phyloP scores from a whole-genome alignment of 139 green algal genomes.

The Coelastrella sp. region DNA sequence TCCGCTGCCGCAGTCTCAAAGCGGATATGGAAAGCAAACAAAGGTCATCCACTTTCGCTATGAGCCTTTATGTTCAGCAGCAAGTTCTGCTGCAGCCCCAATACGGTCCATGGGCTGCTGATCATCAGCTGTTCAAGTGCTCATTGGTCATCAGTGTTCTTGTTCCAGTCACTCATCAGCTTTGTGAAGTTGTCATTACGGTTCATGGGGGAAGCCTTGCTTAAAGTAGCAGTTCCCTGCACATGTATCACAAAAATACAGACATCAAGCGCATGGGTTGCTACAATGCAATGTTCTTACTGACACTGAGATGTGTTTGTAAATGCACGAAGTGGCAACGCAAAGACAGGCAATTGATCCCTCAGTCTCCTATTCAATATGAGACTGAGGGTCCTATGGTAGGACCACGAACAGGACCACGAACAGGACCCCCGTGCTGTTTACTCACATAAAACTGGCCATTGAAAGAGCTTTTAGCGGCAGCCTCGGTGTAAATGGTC shows the following conservation, averaged over 20 bases:
- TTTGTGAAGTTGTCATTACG: conserved; percentile 66
- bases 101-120: neutral
- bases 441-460: conserved; percentile 40
- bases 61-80: too few relatives aligned
- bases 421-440: neutral
- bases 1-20: too few relatives aligned
- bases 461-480: conserved; percentile 57
- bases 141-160: conserved; percentile 55
- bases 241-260: neutral
- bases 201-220: conserved; percentile 46
- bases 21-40: too few relatives aligned
- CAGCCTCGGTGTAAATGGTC: conserved; percentile 65
- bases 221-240: neutral
- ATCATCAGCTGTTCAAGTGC: neutral
- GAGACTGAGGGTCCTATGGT: too few relatives aligned
- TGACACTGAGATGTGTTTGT: neutral
- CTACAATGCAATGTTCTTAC: neutral
- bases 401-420: neutral
- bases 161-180: conserved; percentile 62
- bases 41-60: too few relatives aligned
- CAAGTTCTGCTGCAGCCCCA: neutral
- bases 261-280: neutral
- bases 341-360: too few relatives aligned
- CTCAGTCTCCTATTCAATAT: too few relatives aligned
- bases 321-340: neutral